Evolutionary conservation across 139 green algal species (phyloP).

Genomic region (Chara braunii): DNA sequence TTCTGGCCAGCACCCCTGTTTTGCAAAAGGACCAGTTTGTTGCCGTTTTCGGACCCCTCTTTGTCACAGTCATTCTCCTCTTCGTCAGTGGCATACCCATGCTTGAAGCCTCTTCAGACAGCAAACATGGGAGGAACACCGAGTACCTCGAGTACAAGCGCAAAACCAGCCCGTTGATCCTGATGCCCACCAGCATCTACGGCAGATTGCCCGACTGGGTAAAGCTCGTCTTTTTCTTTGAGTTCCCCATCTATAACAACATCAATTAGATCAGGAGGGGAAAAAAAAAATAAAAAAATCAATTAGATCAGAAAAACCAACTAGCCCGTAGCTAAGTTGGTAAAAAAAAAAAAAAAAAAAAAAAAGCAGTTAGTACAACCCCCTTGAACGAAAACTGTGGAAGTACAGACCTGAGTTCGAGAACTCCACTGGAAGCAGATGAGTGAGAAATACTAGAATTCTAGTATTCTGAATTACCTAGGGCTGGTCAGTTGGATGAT

Average conservation of each 20-base stretch:
- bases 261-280: background rate
- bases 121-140: background rate
- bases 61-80: conserved; percentile 60
- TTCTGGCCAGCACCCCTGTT: conserved; percentile 41
- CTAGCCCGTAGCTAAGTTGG: no score
- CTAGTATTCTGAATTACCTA: no score
- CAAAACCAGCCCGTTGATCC: conserved; percentile 3
- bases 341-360: no score
- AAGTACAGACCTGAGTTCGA: no score
- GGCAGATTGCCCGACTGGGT: background rate
- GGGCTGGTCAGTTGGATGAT: no score
- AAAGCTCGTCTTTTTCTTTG: background rate
- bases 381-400: no score
- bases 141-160: background rate
- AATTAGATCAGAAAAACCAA: no score
- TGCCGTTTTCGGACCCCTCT: conserved; percentile 48
- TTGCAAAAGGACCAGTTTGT: conserved; percentile 45
- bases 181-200: conserved; percentile 25
- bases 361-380: no score
- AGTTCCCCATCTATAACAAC: conserved; percentile 10
- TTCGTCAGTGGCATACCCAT: conserved; percentile 65
- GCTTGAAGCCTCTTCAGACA: conserved; percentile 45
- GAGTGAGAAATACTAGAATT: no score
- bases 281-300: background rate
- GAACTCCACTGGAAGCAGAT: no score